Base-by-base conservation (phyloP, 169 alveolate genomes). In the Plasmodium knowlesi region DNA sequence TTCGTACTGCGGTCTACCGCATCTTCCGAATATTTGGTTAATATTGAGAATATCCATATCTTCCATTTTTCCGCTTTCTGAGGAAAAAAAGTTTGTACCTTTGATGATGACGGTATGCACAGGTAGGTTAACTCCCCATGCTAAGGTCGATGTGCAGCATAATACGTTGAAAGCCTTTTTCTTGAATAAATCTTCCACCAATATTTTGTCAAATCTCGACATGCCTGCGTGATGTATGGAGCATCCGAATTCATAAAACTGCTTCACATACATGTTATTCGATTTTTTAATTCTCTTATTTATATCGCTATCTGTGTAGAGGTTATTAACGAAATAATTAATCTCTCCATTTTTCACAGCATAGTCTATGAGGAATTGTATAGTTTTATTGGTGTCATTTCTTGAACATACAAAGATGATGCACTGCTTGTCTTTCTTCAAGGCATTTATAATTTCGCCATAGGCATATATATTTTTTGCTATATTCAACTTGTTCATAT, bases 51-150 rank as follows among this genome's bases (percentile, higher is more conserved):
- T 98, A 57, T 99, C 97, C 70, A 99, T 94, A 96, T 99, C 99
- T 32, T 98, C 97, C 98, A 99, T 98, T 83, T 97, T 97, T 32
- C 99, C 99, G 94, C 97, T 96, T 92, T 99, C 99, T 6, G 99
- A 99, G 80, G 97, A 97, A 96, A 98, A 99, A 46, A 98, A 98
- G 96, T 98, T 98, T 5, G 99, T 99, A n/a, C 99, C 99, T 96
- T 99, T 99, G 71, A 99, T 98, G 5, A 99, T 98, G 32, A 99
- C 99, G 53, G 99, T 98, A 95, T 99, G 99, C 0, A 99, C 99
- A 4, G 99, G 99, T 84, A 99, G 94, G 96, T 99, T 99, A 10
- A 99, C 99, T 50, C 99, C 99, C 99, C 99, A 99, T n/a, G 99
- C 99, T 91, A 99, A 95, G 12, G 99, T 99, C 1, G 99, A 99